These are phyloP conservation scores for Sporisorium exsertum DNA, from an alignment of 1,284 basidiomycete species.

Conservation along the genomic window DNA sequence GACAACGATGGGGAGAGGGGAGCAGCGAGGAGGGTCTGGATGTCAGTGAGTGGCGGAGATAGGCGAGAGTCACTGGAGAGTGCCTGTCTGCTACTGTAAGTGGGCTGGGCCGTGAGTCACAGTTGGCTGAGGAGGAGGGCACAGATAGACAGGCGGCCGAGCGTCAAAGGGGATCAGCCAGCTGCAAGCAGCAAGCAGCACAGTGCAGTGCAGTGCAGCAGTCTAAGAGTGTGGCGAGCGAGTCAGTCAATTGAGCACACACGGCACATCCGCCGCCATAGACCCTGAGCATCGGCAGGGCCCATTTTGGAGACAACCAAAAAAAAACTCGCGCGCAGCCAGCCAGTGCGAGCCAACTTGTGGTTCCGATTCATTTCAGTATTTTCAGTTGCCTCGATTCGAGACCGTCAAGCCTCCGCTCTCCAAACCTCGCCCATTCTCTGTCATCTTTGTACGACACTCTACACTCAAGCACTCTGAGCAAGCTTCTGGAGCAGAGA, in stretches of 20 bases:
- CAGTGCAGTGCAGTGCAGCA: background rate
- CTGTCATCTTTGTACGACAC: too few relatives aligned
- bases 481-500: too few relatives aligned
- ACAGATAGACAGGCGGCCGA: slow-evolving; percentile 11
- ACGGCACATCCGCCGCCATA: background rate
- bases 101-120: slow-evolving; percentile 13
- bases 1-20: slow-evolving; percentile 1
- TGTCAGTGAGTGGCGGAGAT: slow-evolving; percentile 12
- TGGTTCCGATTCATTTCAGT: background rate
- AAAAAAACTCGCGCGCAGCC: too few relatives aligned
- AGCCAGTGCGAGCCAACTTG: too few relatives aligned
- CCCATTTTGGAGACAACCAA: background rate
- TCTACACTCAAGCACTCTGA: too few relatives aligned
- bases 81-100: background rate
- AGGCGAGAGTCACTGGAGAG: slow-evolving; percentile 8
- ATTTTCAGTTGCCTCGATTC: background rate
- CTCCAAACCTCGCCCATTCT: too few relatives aligned
- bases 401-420: too few relatives aligned
- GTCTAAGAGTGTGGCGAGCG: slow-evolving; percentile 7
- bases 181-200: slow-evolving; percentile 4
- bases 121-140: slow-evolving; percentile 7
- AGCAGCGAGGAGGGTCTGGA: background rate
- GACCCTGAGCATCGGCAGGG: slow-evolving; percentile 13
- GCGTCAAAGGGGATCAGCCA: background rate
- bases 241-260: background rate